These are phyloP conservation scores for Curvularia hawaiiensis DNA, from an alignment of 2,329 filamentous ascomycete species.

Conservation along the genomic window DNA sequence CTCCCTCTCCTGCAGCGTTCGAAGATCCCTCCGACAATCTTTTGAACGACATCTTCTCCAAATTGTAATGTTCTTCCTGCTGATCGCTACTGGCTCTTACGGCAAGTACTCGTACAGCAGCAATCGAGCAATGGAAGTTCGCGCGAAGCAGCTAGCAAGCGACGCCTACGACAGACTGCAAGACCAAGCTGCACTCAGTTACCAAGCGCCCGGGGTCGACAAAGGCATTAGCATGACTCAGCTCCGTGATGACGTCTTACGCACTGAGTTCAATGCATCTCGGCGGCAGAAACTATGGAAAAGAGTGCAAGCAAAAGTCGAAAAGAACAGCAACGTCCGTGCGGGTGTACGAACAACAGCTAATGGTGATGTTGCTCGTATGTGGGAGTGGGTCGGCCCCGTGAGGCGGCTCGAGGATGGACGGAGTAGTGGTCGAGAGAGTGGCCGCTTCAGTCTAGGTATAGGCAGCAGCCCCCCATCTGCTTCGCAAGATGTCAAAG, in stretches of 20 bases:
- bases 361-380: conserved; percentile 61
- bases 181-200: conserved; percentile 81
- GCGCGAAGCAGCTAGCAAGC: conserved; percentile 82
- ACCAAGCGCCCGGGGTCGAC: conserved; percentile 67
- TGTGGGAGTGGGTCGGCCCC: conserved; percentile 73
- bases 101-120: conserved; percentile 66
- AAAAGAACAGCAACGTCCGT: conserved; percentile 91
- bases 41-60: conserved; percentile 86
- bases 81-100: conserved; percentile 59
- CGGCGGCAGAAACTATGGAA: conserved; percentile 84
- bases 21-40: conserved; percentile 76
- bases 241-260: conserved; percentile 86
- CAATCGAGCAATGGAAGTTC: conserved; percentile 68
- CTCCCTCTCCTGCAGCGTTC: conserved; percentile 82
- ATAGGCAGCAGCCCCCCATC: conserved; percentile 38
- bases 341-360: conserved; percentile 70
- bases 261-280: conserved; percentile 76
- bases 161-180: conserved; percentile 84
- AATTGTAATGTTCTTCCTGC: conserved; percentile 67
- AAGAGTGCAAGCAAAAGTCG: conserved; percentile 81
- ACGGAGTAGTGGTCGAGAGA: conserved; percentile 29
- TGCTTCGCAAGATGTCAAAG: conserved; percentile 38
- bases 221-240: conserved; percentile 86
- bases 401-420: conserved; percentile 55
- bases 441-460: conserved; percentile 39